These are phyloP conservation scores for Diaporthe sp. DNA, from an alignment of 2,329 filamentous ascomycete genomes.

Conservation along the genomic window DNA sequence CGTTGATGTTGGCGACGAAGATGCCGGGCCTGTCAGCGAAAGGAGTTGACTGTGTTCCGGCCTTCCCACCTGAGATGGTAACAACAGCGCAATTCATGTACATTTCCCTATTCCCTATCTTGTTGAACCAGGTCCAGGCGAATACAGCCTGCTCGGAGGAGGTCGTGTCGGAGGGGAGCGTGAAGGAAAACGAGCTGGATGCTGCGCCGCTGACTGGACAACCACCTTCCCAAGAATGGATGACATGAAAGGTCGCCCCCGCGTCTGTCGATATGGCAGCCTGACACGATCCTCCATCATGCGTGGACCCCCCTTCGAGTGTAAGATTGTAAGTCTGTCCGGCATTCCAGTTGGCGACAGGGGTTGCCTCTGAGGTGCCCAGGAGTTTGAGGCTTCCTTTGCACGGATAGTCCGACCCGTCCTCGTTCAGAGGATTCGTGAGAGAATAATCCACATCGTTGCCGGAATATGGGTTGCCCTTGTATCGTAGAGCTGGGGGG, in stretches of 20 bases:
- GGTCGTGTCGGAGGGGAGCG: slow-evolving; percentile 64
- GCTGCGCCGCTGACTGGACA: slow-evolving; percentile 53
- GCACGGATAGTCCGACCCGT: slow-evolving; percentile 71
- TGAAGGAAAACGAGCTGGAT: slow-evolving; percentile 61
- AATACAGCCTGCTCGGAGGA: slow-evolving; percentile 64
- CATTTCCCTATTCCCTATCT: slow-evolving; percentile 74
- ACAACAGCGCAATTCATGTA: slow-evolving; percentile 78
- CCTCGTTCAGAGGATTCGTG: slow-evolving; percentile 66
- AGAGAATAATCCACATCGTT: slow-evolving; percentile 65
- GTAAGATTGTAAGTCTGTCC: slow-evolving; percentile 66
- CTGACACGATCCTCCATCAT: slow-evolving; percentile 74
- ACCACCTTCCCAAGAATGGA: slow-evolving; percentile 50
- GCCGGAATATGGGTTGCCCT: slow-evolving; percentile 43
- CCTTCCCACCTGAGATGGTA: slow-evolving; percentile 53
- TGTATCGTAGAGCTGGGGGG: slow-evolving; percentile 26
- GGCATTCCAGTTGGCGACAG: slow-evolving; percentile 64
- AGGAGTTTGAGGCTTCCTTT: slow-evolving; percentile 58
- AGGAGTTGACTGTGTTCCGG: not conserved
- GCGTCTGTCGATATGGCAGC: slow-evolving; percentile 72
- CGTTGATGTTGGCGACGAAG: slow-evolving; percentile 33
- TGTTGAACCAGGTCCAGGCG: slow-evolving; percentile 75
- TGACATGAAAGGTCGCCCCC: slow-evolving; percentile 69
- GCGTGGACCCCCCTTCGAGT: slow-evolving; percentile 64
- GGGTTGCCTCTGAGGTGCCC: slow-evolving; percentile 49
- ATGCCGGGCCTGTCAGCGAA: slow-evolving; percentile 12